Percentiles rank a stretch among this genome's conserved stretches.
Conservation (phyloP, 768 basidiomycete genomes). For the Kwoniella bestiolae region DNA sequence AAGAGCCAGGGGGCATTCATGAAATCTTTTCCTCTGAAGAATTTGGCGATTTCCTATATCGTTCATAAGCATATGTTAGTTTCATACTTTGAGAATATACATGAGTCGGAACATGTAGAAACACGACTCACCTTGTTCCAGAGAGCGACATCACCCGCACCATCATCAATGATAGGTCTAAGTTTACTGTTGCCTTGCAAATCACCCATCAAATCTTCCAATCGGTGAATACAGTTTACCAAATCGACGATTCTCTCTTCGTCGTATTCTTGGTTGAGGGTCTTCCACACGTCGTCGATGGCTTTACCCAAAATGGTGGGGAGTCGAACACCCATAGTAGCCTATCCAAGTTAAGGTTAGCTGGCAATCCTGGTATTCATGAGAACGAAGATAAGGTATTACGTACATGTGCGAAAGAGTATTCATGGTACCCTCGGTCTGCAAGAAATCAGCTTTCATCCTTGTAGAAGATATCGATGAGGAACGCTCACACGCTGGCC, state of each 20-base stretch:
- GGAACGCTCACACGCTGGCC: slow-evolving; percentile 56
- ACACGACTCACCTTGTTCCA: slow-evolving; percentile 85
- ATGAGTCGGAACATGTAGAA: too few relatives aligned
- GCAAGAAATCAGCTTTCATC: not conserved
- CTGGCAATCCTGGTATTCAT: not conserved
- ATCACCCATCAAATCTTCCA: slow-evolving; percentile 87
- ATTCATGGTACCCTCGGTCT: slow-evolving; percentile 60
- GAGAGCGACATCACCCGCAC: slow-evolving; percentile 85
- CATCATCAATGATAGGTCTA: slow-evolving; percentile 85
- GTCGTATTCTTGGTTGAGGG: slow-evolving; percentile 76
- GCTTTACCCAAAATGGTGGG: slow-evolving; percentile 96
- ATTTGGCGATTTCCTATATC: slow-evolving; percentile 77
- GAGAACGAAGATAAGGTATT: not conserved
- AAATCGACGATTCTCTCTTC: slow-evolving; percentile 87
- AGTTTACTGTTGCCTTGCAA: slow-evolving; percentile 79
- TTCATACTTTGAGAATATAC: too few relatives aligned
- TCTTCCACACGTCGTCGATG: slow-evolving; percentile 86
- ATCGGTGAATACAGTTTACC: slow-evolving; percentile 80
- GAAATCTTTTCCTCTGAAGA: slow-evolving; percentile 73
- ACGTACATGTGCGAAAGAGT: slow-evolving; percentile 57
- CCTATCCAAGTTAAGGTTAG: slow-evolving; percentile 61
- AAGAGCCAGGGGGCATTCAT: slow-evolving; percentile 98
- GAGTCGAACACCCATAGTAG: slow-evolving; percentile 93
- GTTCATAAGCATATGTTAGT: not conserved
- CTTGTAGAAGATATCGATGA: not conserved